A percentile compares a stretch with the other conserved stretches of the same genome.
These are phyloP conservation scores for Suillus plorans DNA, from an alignment of 768 basidiomycete species.

Conservation along the genomic window DNA sequence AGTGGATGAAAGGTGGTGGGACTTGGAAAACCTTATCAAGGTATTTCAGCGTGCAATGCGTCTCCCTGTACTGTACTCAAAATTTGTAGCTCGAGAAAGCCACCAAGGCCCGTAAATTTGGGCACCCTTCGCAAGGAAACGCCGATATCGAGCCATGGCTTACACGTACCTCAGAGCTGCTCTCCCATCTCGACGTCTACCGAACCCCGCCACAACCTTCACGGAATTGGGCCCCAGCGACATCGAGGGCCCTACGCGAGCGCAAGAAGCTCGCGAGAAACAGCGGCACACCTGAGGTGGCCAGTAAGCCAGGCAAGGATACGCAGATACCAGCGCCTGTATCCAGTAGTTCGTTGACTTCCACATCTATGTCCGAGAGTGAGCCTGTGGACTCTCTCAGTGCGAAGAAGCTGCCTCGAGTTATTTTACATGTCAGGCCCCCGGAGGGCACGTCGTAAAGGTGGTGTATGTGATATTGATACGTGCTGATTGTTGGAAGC, in stretches of 20 bases:
- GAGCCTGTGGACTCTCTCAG: background rate
- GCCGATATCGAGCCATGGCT: conserved; percentile 53
- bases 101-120: conserved; percentile 58
- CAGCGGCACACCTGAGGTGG: conserved; percentile 11
- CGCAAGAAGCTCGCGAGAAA: conserved; percentile 33
- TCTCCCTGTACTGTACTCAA: background rate
- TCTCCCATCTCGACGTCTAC: conserved; percentile 16
- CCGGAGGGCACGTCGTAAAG: conserved; percentile 20
- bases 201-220: conserved; percentile 5
- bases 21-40: conserved; percentile 53
- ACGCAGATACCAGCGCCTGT: conserved; percentile 9
- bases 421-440: conserved; percentile 55
- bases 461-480: background rate
- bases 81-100: conserved; percentile 58
- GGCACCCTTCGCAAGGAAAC: conserved; percentile 33
- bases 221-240: conserved; percentile 28
- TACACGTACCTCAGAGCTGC: conserved; percentile 42
- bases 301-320: conserved; percentile 17
- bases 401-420: conserved; percentile 50
- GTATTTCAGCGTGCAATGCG: conserved; percentile 31
- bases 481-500: background rate
- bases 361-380: conserved; percentile 1
- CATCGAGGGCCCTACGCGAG: conserved; percentile 51
- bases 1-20: conserved; percentile 66
- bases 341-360: background rate